phyloP scores from a whole-genome alignment of 2,329 filamentous ascomycete genomes.

The Sclerotinia borealis region DNA sequence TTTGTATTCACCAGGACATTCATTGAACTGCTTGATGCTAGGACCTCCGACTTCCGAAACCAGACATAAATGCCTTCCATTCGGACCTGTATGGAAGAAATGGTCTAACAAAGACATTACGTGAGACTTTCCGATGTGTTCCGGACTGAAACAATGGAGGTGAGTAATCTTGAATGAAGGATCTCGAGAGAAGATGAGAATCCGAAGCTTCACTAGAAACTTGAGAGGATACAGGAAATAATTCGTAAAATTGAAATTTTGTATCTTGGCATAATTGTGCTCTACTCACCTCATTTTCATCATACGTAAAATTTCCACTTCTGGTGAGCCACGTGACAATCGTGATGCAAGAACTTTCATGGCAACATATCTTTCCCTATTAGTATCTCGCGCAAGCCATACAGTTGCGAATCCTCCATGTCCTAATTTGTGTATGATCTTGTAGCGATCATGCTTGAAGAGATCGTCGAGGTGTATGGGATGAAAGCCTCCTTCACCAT shows the following conservation, averaged over 20 bases:
- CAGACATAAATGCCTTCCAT: slow-evolving; percentile 41
- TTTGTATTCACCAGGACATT: slow-evolving; percentile 17
- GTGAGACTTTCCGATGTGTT: slow-evolving; percentile 13
- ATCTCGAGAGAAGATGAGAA: neutral
- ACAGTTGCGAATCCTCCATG: slow-evolving; percentile 41
- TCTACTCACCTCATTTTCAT: slow-evolving; percentile 5
- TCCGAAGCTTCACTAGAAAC: too few species aligned
- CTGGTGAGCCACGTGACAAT: slow-evolving; percentile 15
- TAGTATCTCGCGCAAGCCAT: slow-evolving; percentile 37
- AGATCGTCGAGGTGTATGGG: slow-evolving; percentile 39
- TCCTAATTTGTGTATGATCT: slow-evolving; percentile 41
- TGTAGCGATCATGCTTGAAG: slow-evolving; percentile 39
- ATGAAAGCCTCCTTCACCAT: slow-evolving; percentile 37
- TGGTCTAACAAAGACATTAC: slow-evolving; percentile 23
- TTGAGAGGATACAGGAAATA: too few species aligned
- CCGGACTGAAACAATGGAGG: neutral
- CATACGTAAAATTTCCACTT: slow-evolving; percentile 18
- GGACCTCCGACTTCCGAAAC: slow-evolving; percentile 28
- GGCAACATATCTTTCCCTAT: slow-evolving; percentile 18
- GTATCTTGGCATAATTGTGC: too few species aligned
- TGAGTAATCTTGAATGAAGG: neutral
- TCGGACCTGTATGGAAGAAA: slow-evolving; percentile 34
- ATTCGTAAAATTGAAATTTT: too few species aligned
- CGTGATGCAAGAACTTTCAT: slow-evolving; percentile 20
- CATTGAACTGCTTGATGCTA: slow-evolving; percentile 22